Evolutionary conservation across 345 rosid species (phyloP), one percentile per base, ranked within the genome.

Genomic region (Boechera retrofracta): DNA sequence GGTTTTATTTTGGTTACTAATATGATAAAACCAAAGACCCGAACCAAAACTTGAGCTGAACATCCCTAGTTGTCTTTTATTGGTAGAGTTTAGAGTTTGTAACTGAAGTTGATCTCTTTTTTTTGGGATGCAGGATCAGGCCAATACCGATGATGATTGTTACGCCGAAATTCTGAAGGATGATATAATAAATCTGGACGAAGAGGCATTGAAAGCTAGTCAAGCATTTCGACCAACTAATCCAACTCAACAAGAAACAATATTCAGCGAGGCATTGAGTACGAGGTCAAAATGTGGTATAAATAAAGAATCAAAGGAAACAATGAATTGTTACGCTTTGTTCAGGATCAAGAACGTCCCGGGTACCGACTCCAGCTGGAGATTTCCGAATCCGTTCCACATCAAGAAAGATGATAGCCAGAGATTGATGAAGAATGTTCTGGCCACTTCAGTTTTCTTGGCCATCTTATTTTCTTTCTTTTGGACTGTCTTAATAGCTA

Each of bases 131-230:
- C 5, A 77, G 81, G 76, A 77, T 13, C 81, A 49, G 10, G 48
- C 18, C 1, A 77, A 71, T 0, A 64, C 73, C 8, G 80, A 66
- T 1, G 91, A 87, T 24, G 93, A 91, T 64, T 86, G 77, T 42
- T 94, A 72, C 45, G 93, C 95, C 5, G 97, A 92, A 59, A 90
- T 91, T 76, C 64, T 92, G 36, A 89, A 91, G 5, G 95, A 91
- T 55, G 98, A 92, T 61, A 92, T 92, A 72, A 82, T 90, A 81
- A 78, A 83, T 13, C 89, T 94, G 1, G 97, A 92, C 9, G 89
- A 87, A 47, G 74, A 53, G 28, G 77, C 74, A 35, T 0, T 73
- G 21, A 78, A 72, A 72, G 77, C 77, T 18, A 78, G 16, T 64
- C 77, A 78, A 32, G 39, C 81, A n/a, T 53, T 52, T 59, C 56